A percentile compares a stretch with the other conserved stretches of the same genome.
Conservation (phyloP, 495 filamentous ascomycete species). For the Daldinia loculata region DNA sequence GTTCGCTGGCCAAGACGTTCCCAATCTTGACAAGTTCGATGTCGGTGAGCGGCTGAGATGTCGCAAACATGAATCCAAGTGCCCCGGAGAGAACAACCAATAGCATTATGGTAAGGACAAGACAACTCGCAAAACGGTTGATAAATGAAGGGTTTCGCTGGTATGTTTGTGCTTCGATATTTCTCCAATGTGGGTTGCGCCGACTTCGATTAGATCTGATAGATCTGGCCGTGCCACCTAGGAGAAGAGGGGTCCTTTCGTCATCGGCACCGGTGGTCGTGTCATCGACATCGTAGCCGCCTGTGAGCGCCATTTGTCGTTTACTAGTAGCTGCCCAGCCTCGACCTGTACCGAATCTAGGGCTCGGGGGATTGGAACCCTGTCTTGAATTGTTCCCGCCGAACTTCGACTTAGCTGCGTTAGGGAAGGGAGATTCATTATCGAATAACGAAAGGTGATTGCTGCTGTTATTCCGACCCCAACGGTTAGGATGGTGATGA, state of each 20-base stretch:
- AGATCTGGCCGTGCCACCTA: conserved; percentile 58
- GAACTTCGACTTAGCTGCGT: conserved; percentile 51
- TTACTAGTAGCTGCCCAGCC: conserved; percentile 43
- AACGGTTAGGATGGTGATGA: conserved; percentile 81
- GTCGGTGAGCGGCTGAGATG: conserved; percentile 84
- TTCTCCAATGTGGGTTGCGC: conserved; percentile 65
- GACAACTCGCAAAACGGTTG: conserved; percentile 79
- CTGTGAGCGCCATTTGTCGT: conserved; percentile 48
- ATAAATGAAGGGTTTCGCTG: conserved; percentile 67
- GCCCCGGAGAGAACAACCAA: conserved; percentile 79
- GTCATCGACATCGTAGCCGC: conserved; percentile 63
- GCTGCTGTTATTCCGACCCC: conserved; percentile 69
- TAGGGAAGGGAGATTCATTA: conserved; percentile 74
- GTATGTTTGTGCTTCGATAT: conserved; percentile 78
- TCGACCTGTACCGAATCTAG: conserved; percentile 48
- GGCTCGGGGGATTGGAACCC: conserved; percentile 69
- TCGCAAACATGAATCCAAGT: conserved; percentile 86
- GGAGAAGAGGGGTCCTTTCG: conserved; percentile 84
- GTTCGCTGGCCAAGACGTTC: conserved; percentile 90
- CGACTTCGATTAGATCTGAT: conserved; percentile 69
- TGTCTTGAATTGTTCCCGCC: conserved; percentile 57
- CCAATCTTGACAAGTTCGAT: conserved; percentile 79
- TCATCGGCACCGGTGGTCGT: conserved; percentile 77
- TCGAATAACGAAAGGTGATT: conserved; percentile 78
- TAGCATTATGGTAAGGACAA: conserved; percentile 77